These are phyloP conservation scores for Pneumocystis wakefieldiae DNA, from an alignment of 1,139 yeast species.

Conservation along the genomic window DNA sequence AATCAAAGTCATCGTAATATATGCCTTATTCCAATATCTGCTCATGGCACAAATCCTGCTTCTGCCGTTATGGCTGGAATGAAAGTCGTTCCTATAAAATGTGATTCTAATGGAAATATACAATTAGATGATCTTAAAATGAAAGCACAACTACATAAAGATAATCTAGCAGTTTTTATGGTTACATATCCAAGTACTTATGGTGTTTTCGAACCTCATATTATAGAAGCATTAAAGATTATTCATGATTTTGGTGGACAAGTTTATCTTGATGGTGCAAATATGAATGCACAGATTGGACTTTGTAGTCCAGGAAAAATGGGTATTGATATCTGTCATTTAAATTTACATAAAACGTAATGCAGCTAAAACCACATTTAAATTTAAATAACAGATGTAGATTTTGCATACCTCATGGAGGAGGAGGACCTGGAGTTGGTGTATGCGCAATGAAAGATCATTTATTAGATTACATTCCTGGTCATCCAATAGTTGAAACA, in stretches of 20 bases:
- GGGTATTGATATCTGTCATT: constrained; percentile 98
- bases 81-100: constrained; percentile 83
- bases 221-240: constrained; percentile 64
- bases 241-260: constrained; percentile 85
- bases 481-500: constrained; percentile 48
- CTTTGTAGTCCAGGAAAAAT: constrained; percentile 92
- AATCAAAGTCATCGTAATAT: constrained; percentile 68
- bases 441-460: constrained; percentile 89
- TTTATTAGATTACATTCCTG: constrained; percentile 69
- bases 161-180: constrained; percentile 76
- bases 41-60: constrained; percentile 98
- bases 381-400: not conserved
- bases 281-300: constrained; percentile 98
- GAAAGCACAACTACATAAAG: constrained; percentile 58
- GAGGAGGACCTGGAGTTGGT: constrained; percentile 99
- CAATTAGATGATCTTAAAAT: constrained; percentile 60
- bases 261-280: constrained; percentile 95
- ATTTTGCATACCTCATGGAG: constrained; percentile 96
- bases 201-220: constrained; percentile 89
- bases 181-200: constrained; percentile 95
- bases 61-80: constrained; percentile 95
- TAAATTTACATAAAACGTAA: constrained; percentile 78
- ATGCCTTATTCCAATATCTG: constrained; percentile 89
- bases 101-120: constrained; percentile 70
- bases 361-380: not conserved